These are phyloP conservation scores for Musa troglodytarum DNA, from an alignment of 176 grass and related monocot species.

Conservation along the genomic window DNA sequence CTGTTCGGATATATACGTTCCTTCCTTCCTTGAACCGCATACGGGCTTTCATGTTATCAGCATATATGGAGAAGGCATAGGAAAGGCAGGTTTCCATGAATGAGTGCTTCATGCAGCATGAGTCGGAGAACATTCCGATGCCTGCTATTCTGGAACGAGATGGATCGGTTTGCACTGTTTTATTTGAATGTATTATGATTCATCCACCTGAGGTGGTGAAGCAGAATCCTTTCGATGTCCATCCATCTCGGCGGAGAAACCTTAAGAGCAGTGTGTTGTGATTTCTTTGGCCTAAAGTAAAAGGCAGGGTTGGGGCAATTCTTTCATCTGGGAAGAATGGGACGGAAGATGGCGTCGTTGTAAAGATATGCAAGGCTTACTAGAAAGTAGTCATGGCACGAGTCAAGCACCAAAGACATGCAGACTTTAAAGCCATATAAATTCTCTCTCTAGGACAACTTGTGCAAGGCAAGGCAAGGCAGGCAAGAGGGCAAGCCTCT, in stretches of 20 bases:
- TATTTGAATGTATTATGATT: too few species aligned
- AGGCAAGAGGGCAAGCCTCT: neutral
- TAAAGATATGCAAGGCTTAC: conserved; percentile 26
- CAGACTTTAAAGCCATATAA: conserved; percentile 11
- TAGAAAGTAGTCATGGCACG: conserved; percentile 30
- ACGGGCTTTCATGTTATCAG: too few species aligned
- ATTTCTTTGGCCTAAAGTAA: conserved; percentile 14
- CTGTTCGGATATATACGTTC: too few species aligned
- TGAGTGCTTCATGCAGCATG: too few species aligned
- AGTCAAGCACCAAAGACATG: conserved; percentile 22
- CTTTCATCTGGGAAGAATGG: conserved; percentile 1
- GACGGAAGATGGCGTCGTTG: conserved; percentile 45
- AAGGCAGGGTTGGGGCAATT: neutral
- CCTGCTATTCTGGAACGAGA: too few species aligned
- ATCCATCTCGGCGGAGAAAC: neutral
- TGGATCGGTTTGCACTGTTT: too few species aligned
- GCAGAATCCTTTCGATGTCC: too few species aligned
- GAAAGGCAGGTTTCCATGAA: too few species aligned
- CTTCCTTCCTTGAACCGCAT: too few species aligned
- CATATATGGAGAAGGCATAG: too few species aligned
- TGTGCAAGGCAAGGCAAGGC: conserved; percentile 16
- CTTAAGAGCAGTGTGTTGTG: neutral
- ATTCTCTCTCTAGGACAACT: conserved; percentile 19
- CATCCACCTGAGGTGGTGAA: too few species aligned
- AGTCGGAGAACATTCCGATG: too few species aligned